A percentile compares a stretch with the other conserved stretches of the same genome.
Conservation (phyloP, 2,329 filamentous ascomycete genomes). For the Chaetomium sp. region DNA sequence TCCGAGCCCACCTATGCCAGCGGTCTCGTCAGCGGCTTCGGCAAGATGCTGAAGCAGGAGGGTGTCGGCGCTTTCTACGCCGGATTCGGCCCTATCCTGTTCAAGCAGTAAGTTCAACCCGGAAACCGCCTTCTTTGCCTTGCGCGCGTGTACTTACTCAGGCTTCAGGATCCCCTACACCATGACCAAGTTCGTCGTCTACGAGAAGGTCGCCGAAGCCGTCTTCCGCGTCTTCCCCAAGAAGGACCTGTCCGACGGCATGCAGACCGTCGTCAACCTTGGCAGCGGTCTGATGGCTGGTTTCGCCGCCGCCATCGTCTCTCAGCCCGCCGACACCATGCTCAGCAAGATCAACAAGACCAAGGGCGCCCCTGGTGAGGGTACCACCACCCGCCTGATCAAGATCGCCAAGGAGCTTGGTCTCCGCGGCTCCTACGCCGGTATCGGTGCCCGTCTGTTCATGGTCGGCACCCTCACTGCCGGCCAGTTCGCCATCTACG, state of each 20-base stretch:
- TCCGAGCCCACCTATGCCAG: slow-evolving; percentile 75
- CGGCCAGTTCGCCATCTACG: slow-evolving; percentile 85
- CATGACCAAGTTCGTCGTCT: slow-evolving; percentile 87
- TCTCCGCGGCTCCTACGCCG: slow-evolving; percentile 69
- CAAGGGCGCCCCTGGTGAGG: slow-evolving; percentile 76
- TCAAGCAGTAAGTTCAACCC: slow-evolving; percentile 66
- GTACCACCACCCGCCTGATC: slow-evolving; percentile 72
- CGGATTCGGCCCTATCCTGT: slow-evolving; percentile 76
- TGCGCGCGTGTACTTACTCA: slow-evolving; percentile 25
- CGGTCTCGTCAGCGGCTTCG: slow-evolving; percentile 71
- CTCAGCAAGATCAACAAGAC: slow-evolving; percentile 90
- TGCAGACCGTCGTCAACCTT: slow-evolving; percentile 71
- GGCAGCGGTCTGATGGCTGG: slow-evolving; percentile 53
- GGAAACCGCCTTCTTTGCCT: not conserved
- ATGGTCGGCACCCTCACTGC: slow-evolving; percentile 66
- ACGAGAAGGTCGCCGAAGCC: slow-evolving; percentile 75
- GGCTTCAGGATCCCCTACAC: slow-evolving; percentile 74
- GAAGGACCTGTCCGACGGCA: slow-evolving; percentile 60
- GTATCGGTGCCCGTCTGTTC: slow-evolving; percentile 67
- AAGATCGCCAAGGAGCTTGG: slow-evolving; percentile 82
- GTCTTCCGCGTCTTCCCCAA: slow-evolving; percentile 69
- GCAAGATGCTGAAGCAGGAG: slow-evolving; percentile 73
- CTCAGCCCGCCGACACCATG: slow-evolving; percentile 85
- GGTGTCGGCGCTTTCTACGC: slow-evolving; percentile 79
- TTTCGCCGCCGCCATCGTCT: slow-evolving; percentile 79